A percentile compares a stretch with the other conserved stretches of the same genome.
Conservation (phyloP, 2,329 filamentous ascomycete species). For the Verticillium albo-atrum region DNA sequence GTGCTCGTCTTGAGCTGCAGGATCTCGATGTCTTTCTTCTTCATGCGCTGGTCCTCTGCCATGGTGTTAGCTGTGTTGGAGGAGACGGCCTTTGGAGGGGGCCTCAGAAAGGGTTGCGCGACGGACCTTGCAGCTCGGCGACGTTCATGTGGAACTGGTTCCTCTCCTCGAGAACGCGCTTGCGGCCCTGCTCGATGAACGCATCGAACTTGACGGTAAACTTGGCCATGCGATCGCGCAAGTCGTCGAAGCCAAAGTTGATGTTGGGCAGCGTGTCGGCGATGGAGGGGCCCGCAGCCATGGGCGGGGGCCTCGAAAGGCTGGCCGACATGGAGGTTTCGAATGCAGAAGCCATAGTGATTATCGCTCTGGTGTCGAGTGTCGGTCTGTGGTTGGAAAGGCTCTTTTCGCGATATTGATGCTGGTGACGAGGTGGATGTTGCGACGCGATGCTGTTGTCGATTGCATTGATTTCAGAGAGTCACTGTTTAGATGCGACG, state of each 20-base stretch:
- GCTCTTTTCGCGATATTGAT: not conserved
- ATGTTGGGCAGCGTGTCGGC: constrained; percentile 79
- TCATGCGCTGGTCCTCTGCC: constrained; percentile 86
- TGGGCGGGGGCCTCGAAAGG: constrained; percentile 52
- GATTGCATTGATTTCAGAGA: not conserved
- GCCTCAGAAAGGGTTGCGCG: not conserved
- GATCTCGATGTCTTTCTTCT: constrained; percentile 82
- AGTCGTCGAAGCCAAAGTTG: constrained; percentile 93
- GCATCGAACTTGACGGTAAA: constrained; percentile 89
- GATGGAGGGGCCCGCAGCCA: constrained; percentile 59
- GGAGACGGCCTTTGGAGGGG: not conserved
- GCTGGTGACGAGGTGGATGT: not conserved
- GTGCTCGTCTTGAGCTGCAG: constrained; percentile 65
- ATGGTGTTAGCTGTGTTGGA: not conserved
- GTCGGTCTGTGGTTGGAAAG: not conserved
- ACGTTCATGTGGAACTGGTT: constrained; percentile 91
- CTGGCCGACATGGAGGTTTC: constrained; percentile 66
- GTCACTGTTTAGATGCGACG: not conserved
- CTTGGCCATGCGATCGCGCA: constrained; percentile 90
- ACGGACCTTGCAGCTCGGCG: constrained; percentile 80
- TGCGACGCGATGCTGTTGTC: not conserved
- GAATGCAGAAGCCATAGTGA: constrained; percentile 55
- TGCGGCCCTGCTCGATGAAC: constrained; percentile 88
- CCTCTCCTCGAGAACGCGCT: constrained; percentile 84
- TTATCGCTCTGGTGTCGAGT: not conserved